Evolutionary conservation across 495 filamentous ascomycete species (phyloP), one percentile per base, ranked within the genome.

Genomic region (Acidomyces sp.): DNA sequence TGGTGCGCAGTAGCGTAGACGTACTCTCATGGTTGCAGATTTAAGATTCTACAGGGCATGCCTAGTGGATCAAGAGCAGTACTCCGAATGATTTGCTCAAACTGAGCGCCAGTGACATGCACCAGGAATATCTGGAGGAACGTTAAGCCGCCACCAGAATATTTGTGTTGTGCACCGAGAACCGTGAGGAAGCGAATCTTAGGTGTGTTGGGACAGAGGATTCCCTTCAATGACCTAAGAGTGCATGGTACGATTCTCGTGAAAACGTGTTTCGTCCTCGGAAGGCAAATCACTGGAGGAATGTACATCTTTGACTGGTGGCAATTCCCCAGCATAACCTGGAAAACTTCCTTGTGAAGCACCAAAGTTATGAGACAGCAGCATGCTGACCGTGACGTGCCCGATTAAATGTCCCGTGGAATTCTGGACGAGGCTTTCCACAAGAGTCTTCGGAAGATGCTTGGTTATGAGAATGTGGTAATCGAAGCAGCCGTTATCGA

Each of bases 101-200:
- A 56, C 12, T 15, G 9, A 20, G 46, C 42, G 15, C 33, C 35
- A 5, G 27, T 43, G 7, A 49, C 21, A 13, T 12, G 11, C 34
- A 56, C 55, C 9, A 58, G 51, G 28, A 54, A 36, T 3, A 54
- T 2, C 43, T 58, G 54, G 12, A 58, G 17, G 17, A 56, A 34
- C 3, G 45, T 52, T 18, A 46, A 39, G 2, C 50, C 55, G 19
- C 55, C 54, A 2, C 54, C 55, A 9, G 54, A 56, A 41, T 58
- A 58, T 12, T 24, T 35, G 27, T 43, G 48, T 20, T 32, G 15
- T 6, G 34, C 25, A 10, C 53, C 53, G 21, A 54, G 55, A 23
- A 54, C 29, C 19, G 19, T 33, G 12, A 27, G 9, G 18, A 58
- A 35, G 12, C 23, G 30, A 1, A 58, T 28, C 41, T 41, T 42